Percentiles rank a stretch among this genome's conserved stretches.
These are phyloP conservation scores for Mortierella sp. DNA, from an alignment of 371 early-diverging fungal species.

Conservation along the genomic window DNA sequence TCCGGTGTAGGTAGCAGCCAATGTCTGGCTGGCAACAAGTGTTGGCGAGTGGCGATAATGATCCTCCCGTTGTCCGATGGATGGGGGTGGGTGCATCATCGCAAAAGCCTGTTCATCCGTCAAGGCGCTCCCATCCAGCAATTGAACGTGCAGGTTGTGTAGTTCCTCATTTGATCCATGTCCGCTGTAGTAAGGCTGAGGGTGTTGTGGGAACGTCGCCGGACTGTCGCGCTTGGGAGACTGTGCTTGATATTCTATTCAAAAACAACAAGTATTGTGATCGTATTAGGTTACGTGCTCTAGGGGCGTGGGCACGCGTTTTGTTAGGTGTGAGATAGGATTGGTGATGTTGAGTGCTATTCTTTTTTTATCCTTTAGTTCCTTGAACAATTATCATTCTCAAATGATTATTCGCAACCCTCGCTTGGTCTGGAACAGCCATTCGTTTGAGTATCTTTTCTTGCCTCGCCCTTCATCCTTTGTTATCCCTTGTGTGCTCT, in stretches of 20 bases:
- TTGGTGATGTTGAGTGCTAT: neutral
- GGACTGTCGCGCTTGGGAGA: conserved; percentile 46
- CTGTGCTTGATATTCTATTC: conserved; percentile 47
- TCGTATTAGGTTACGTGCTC: neutral
- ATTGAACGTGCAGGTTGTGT: conserved; percentile 22
- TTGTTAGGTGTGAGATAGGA: neutral
- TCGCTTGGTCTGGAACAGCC: neutral
- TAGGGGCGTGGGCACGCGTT: neutral
- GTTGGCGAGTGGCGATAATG: conserved; percentile 47
- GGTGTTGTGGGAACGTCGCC: conserved; percentile 19
- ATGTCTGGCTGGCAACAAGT: conserved; percentile 41
- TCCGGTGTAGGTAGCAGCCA: conserved; percentile 34
- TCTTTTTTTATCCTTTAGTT: neutral
- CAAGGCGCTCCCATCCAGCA: conserved; percentile 11
- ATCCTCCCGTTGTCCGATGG: conserved; percentile 36
- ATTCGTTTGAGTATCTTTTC: neutral
- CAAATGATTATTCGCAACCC: neutral
- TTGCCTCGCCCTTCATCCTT: neutral
- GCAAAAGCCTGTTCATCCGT: conserved; percentile 27
- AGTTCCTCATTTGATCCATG: conserved; percentile 44
- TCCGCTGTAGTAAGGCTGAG: conserved; percentile 17
- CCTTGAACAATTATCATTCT: neutral
- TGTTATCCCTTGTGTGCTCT: neutral
- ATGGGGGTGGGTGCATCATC: conserved; percentile 30
- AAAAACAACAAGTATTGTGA: neutral